These are phyloP conservation scores for Crataegus laevigata DNA, from an alignment of 306 rosid genomes.

Conservation along the genomic window DNA sequence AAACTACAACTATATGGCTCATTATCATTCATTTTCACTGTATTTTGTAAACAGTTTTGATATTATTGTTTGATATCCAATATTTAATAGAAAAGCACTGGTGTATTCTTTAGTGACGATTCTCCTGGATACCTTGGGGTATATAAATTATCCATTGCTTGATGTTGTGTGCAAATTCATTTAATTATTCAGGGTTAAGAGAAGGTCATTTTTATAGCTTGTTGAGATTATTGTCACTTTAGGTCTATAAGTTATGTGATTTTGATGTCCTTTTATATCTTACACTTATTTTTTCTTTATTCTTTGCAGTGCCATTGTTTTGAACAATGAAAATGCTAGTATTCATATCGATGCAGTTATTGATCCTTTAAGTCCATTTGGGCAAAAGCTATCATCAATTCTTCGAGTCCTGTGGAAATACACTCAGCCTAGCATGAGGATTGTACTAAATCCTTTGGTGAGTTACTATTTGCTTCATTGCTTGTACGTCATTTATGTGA, in stretches of 20 bases:
- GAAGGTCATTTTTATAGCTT: not conserved
- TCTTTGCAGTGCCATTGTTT: constrained; percentile 74
- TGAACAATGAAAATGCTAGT: constrained; percentile 59
- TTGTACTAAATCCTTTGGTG: constrained; percentile 91
- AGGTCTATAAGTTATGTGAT: constrained; percentile 8
- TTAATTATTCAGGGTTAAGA: not conserved
- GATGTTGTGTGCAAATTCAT: not conserved
- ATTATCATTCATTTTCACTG: not conserved
- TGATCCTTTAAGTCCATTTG: constrained; percentile 90
- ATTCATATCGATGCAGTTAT: constrained; percentile 88
- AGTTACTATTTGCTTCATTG: constrained; percentile 24
- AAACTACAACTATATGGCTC: not conserved
- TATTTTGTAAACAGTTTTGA: not conserved
- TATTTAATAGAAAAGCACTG: not conserved
- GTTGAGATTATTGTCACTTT: not conserved
- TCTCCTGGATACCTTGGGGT: not conserved
- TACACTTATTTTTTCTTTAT: constrained; percentile 16
- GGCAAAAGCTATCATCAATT: constrained; percentile 89
- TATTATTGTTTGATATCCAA: not conserved
- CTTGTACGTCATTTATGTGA: not conserved
- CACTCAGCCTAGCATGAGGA: constrained; percentile 91
- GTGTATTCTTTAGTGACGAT: not conserved
- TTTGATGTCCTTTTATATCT: constrained; percentile 6
- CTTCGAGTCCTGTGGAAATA: constrained; percentile 72
- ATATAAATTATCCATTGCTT: not conserved